Percentiles rank a stretch among this genome's conserved stretches.
These are phyloP conservation scores for Melanogaster broomeanus DNA, from an alignment of 768 basidiomycete species.

Conservation along the genomic window DNA sequence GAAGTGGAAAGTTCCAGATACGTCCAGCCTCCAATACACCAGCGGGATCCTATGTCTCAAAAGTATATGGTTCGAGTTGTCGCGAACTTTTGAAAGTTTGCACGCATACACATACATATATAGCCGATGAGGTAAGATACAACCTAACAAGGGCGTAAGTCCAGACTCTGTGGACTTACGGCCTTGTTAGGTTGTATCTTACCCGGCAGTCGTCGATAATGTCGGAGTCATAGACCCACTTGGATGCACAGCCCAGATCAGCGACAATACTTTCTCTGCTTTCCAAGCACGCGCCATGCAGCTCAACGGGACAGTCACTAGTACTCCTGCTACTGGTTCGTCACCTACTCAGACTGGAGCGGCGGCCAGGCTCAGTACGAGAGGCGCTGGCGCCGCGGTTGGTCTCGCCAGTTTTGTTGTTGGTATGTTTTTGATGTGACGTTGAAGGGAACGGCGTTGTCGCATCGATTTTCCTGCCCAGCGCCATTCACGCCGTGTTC, in stretches of 20 bases:
- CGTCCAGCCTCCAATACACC: no score
- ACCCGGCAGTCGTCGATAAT: no score
- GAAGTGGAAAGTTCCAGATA: no score
- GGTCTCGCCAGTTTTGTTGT: conserved; percentile 21
- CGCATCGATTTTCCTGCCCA: conserved; percentile 16
- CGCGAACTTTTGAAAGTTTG: no score
- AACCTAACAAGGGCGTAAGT: no score
- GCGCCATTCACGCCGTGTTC: conserved; percentile 10
- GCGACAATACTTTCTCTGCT: conserved; percentile 54
- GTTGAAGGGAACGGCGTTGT: not conserved
- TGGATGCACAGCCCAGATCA: conserved; percentile 47
- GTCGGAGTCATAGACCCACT: no score
- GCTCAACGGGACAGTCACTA: conserved; percentile 39
- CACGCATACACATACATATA: no score
- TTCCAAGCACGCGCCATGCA: conserved; percentile 49
- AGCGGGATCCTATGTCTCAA: no score
- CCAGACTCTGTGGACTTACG: no score
- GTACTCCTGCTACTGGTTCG: conserved; percentile 15
- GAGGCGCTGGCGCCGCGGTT: conserved; percentile 28
- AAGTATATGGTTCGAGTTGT: no score
- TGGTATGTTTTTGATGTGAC: not conserved
- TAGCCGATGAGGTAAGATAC: no score
- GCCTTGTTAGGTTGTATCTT: no score
- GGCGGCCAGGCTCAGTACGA: conserved; percentile 8
- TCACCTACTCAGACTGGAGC: conserved; percentile 18